Conservation (phyloP, 352 stramenopile species). For the Lagenidium sp. region DNA sequence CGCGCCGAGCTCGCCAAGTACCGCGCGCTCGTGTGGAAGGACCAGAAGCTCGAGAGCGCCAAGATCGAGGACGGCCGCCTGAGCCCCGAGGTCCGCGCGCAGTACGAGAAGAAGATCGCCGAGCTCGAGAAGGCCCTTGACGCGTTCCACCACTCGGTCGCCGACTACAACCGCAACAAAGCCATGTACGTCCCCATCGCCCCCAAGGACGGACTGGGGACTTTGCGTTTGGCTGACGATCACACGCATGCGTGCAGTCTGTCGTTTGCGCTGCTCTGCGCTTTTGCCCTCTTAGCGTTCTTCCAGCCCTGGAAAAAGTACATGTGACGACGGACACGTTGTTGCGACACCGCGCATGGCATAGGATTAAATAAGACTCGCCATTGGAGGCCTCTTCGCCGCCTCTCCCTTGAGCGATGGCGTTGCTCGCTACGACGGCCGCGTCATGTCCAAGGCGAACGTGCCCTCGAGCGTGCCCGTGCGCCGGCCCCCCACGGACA, state of each 20-base stretch:
- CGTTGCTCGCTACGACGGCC: too few relatives aligned
- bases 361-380: conserved; percentile 8
- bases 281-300: conserved; percentile 59
- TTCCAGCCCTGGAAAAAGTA: conserved; percentile 64
- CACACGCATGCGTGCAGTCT: too few relatives aligned
- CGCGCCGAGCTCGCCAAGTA: conserved; percentile 77
- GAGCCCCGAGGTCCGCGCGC: conserved; percentile 31
- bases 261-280: conserved; percentile 33
- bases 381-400: not conserved
- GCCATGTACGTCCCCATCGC: conserved; percentile 35
- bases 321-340: conserved; percentile 4
- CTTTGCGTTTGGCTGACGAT: too few relatives aligned
- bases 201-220: too few relatives aligned
- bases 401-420: too few relatives aligned
- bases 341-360: too few relatives aligned
- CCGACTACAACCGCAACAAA: conserved; percentile 74
- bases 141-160: conserved; percentile 65
- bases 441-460: conserved; percentile 18
- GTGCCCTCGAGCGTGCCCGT: conserved; percentile 48
- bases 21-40: conserved; percentile 66
- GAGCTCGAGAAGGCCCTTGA: conserved; percentile 66
- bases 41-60: conserved; percentile 77
- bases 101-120: conserved; percentile 68
- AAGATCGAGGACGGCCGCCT: conserved; percentile 59
- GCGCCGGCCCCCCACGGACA: conserved; percentile 42